Evolutionary conservation across 208 protist genomes (phyloP), one percentile per base, ranked within the genome.

Genomic region (Trichomonas vaginalis): DNA sequence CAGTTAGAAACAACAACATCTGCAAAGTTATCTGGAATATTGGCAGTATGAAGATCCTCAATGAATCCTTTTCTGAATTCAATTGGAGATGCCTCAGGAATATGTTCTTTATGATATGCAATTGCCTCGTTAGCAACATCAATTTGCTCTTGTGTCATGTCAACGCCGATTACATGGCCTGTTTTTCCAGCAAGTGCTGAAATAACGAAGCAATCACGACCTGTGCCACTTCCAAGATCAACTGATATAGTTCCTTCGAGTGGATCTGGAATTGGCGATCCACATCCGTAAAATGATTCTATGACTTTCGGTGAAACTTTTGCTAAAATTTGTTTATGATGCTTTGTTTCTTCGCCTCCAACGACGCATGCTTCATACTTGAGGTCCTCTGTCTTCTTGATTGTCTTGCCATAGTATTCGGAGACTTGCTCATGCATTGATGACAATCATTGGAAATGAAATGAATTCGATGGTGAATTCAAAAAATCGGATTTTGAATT

Each of bases 1-100:
- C 96, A 97, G 96, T 97, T 97, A 61, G 83, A 96, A 42, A 97
- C 92, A 32, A 97, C 96, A 39, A 97, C 40, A 95, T 97, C 96
- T 45, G 95, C 45, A 12, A 46, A 87, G 4, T 97, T 45, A 40
- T 95, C 70, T 21, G 17, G 27, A 88, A 96, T 61, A 17, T 37
- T 37, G 8, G 6, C 12, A 1, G 32, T 42, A n/a, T 88, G 1
- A 2, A 97, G 86, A 35, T 96, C n/a, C 87, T 97, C 96, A 49
- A 97, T 97, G 86, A 96, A 96, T 39, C 96, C 96, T 82, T 96
- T 35, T 42, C 79, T 15, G 92, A 97, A 97, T 62, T 95, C 87
- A 10, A 95, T 48, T 35, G 15, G 15, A 17, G 47, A 35, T 35
- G 87, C 15, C 56, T 95, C 87, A 1, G 47, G 87, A 62, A 92